A percentile compares a stretch with the other conserved stretches of the same genome.
Evolutionary conservation across 2,329 filamentous ascomycete genomes (phyloP).

Genomic region (Gaeumannomyces tritici): DNA sequence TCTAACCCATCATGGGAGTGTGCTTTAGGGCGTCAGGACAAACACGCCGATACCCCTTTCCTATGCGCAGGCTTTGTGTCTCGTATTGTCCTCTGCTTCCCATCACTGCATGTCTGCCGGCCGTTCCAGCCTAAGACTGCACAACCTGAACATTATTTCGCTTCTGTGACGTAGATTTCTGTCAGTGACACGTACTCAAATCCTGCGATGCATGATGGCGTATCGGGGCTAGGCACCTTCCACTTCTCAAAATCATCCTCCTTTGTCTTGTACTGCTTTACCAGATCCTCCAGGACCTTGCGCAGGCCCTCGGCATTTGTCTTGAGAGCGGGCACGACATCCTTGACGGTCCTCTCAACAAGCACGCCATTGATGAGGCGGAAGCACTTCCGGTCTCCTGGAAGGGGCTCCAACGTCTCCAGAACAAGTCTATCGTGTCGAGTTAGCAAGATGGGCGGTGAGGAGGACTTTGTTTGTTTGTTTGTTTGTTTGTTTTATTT

Average conservation of each 20-base stretch:
- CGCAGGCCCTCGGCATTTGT: slow-evolving; percentile 91
- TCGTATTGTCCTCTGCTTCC: neutral
- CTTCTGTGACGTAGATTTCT: slow-evolving; percentile 49
- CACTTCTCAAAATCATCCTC: slow-evolving; percentile 94
- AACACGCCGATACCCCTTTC: neutral
- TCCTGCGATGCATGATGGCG: neutral
- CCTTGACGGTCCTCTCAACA: slow-evolving; percentile 86
- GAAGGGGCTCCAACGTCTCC: slow-evolving; percentile 77
- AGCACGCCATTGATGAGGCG: slow-evolving; percentile 97
- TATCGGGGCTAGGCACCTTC: slow-evolving; percentile 61
- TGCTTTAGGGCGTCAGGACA: neutral
- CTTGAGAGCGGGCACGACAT: slow-evolving; percentile 81
- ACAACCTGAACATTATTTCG: slow-evolving; percentile 87
- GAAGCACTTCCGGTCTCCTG: slow-evolving; percentile 88
- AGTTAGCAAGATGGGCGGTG: slow-evolving; percentile 14
- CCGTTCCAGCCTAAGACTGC: slow-evolving; percentile 45
- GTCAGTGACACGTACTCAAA: neutral
- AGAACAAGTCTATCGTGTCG: slow-evolving; percentile 65
- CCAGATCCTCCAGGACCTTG: slow-evolving; percentile 86
- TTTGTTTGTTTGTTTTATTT: neutral
- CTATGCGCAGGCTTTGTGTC: neutral
- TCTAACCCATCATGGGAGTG: neutral
- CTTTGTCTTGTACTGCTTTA: slow-evolving; percentile 94
- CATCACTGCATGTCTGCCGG: neutral
- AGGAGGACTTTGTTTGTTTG: slow-evolving; percentile 7